Conservation (phyloP, 2,329 filamentous ascomycete species). For the Lasiodiplodia theobromae region DNA sequence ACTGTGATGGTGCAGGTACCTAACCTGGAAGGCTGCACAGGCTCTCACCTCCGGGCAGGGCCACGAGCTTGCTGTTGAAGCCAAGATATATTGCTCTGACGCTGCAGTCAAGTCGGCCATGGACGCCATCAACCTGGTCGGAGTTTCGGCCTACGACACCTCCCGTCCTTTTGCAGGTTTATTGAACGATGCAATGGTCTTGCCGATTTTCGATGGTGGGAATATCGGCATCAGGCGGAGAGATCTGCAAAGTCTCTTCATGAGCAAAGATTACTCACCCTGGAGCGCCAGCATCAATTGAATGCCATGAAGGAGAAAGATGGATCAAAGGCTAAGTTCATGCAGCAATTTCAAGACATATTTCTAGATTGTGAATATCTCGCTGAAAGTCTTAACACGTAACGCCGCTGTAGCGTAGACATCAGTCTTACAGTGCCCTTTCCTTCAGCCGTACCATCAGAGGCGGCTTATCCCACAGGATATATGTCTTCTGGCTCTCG, state of each 20-base stretch:
- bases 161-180: slow-evolving; percentile 52
- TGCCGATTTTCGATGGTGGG: slow-evolving; percentile 57
- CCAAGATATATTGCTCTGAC: slow-evolving; percentile 62
- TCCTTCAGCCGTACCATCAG: slow-evolving; percentile 32
- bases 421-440: no score
- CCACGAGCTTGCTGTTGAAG: slow-evolving; percentile 57
- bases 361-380: no score
- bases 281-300: slow-evolving; percentile 44
- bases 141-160: slow-evolving; percentile 56
- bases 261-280: slow-evolving; percentile 54
- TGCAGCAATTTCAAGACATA: no score
- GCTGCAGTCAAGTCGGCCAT: slow-evolving; percentile 56
- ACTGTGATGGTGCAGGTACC: not conserved
- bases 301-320: not conserved
- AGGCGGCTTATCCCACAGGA: slow-evolving; percentile 43
- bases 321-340: no score
- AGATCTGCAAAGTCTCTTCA: slow-evolving; percentile 56
- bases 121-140: slow-evolving; percentile 61
- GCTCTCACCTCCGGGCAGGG: slow-evolving; percentile 52
- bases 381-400: no score
- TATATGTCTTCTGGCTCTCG: slow-evolving; percentile 39
- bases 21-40: slow-evolving; percentile 62
- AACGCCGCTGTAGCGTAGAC: no score
- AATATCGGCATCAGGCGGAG: slow-evolving; percentile 62
- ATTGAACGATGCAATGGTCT: slow-evolving; percentile 21